Percentiles rank a stretch among this genome's conserved stretches.
Conservation (phyloP, 1,284 basidiomycete species). For the Microbotryum lychnidis-dioicae region DNA sequence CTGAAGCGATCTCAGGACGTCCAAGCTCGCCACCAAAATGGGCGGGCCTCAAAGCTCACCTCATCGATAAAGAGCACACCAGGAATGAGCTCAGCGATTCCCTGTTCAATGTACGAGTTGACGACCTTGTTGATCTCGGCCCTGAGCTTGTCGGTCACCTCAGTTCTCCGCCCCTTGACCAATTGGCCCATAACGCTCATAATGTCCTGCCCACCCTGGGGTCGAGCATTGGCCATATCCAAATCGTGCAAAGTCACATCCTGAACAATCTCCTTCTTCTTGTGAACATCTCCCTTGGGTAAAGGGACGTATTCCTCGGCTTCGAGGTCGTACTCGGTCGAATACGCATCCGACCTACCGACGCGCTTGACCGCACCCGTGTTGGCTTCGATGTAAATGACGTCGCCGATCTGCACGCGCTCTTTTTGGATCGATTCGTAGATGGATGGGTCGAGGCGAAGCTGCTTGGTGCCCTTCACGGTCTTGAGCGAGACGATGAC, state of each 20-base stretch:
- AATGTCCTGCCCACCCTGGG: conserved; percentile 84
- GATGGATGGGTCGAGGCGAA: conserved; percentile 86
- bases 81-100: conserved; percentile 93
- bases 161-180: conserved; percentile 86
- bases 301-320: conserved; percentile 96
- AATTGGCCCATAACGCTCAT: conserved; percentile 99
- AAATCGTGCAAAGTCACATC: conserved; percentile 94
- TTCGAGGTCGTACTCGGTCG: conserved; percentile 96
- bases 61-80: conserved; percentile 99
- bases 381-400: conserved; percentile 90
- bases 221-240: conserved; percentile 92
- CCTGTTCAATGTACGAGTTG: conserved; percentile 93
- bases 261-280: conserved; percentile 93
- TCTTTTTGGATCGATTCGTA: conserved; percentile 98
- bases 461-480: conserved; percentile 95
- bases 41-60: conserved; percentile 47
- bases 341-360: conserved; percentile 93
- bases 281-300: conserved; percentile 97
- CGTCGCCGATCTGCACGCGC: conserved; percentile 91
- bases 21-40: not conserved
- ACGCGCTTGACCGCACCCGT: conserved; percentile 97
- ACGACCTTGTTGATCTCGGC: conserved; percentile 98
- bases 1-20: not conserved
- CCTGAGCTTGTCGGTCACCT: conserved; percentile 92
- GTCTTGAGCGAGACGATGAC: conserved; percentile 96